Base-by-base conservation (phyloP, 129 eudicot species). In the Apium graveolens region DNA sequence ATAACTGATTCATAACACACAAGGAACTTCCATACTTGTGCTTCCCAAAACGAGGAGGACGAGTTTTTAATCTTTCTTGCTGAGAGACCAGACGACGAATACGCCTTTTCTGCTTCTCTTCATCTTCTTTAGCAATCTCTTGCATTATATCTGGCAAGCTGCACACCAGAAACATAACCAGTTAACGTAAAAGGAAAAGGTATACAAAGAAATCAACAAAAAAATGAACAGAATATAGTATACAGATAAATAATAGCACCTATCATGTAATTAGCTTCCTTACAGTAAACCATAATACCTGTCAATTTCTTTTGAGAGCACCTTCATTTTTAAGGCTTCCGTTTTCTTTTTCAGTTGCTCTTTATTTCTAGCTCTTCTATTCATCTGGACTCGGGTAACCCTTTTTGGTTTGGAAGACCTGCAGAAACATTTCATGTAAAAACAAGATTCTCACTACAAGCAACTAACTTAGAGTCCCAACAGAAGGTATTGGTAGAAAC, bases 1-100 rank as follows among this genome's bases (percentile, higher is more conserved):
- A 84, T 51, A 35, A 74, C n/a, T 41, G 20, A 11, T 27, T 27
- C 48, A 24, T 14, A 43, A 27, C 8, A 24, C 21, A 0, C 7
- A 7, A 55, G 48, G 16, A 73, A 24, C 12, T 35, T 9, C 75
- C 93, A 49, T 93, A 93, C 97, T 91, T 93, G 86, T 79, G 86
- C 75, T 85, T 91, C 62, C 98, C 98, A 72, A 93, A 73, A 63
- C 98, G 93, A 42, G 98, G 97, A 34, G 98, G 98, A 53, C 87
- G 81, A 13, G 86, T 75, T 86, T 84, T 89, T 78, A 89, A 76
- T 78, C 86, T 88, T 76, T 93, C 98, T 80, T 93, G 86, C 82
- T 93, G 91, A 57, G 91, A 92, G 74, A 86, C 84, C 76, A 72
- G 75, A 18, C 97, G 93, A 0, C 97, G 93, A 5, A 86, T 71